Evolutionary conservation across 176 grass and related monocot genomes (phyloP).

Genomic region (bread wheat (Triticum aestivum)): IWGSC_CS_RefSeq_v2.1 NC_057798.1:181581647-181582146

Average conservation of each 20-base stretch:
- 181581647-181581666: slow-evolving; percentile 75
- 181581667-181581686: slow-evolving; percentile 56
- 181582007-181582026: background rate
- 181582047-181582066: background rate
- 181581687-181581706: slow-evolving; percentile 55
- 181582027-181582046: background rate
- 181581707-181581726: slow-evolving; percentile 84
- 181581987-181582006: slow-evolving; percentile 34
- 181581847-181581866: slow-evolving; percentile 76
- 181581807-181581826: slow-evolving; percentile 33
- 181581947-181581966: slow-evolving; percentile 63
- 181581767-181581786: slow-evolving; percentile 37
- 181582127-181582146: background rate
- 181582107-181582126: background rate
- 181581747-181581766: slow-evolving; percentile 71
- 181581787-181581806: slow-evolving; percentile 32
- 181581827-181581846: slow-evolving; percentile 58
- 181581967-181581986: slow-evolving; percentile 35
- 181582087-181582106: background rate
- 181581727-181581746: slow-evolving; percentile 67
- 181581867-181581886: slow-evolving; percentile 79
- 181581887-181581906: slow-evolving; percentile 83
- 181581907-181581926: slow-evolving; percentile 70
- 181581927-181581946: slow-evolving; percentile 68
- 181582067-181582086: background rate